A percentile compares a stretch with the other conserved stretches of the same genome.
Evolutionary conservation across 805 yeast genomes (phyloP).

Genomic region (Yarrowia yakushimensis): DNA sequence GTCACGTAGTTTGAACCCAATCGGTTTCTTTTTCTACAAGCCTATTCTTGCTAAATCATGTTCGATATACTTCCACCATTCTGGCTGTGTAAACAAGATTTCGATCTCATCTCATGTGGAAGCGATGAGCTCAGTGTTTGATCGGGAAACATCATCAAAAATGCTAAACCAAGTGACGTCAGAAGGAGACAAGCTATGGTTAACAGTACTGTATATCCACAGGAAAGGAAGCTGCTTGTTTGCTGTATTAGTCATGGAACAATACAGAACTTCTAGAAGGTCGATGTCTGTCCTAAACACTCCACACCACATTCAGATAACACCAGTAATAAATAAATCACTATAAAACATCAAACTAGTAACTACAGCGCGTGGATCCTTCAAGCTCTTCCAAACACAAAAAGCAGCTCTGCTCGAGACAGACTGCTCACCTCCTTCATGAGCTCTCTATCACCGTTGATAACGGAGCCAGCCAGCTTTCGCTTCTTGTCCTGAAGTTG

Average conservation of each 20-base stretch:
- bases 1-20: too few relatives aligned
- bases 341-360: not conserved
- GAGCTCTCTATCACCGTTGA: constrained; percentile 33
- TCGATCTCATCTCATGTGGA: not conserved
- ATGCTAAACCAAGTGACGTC: not conserved
- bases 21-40: too few relatives aligned
- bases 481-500: constrained; percentile 41
- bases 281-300: too few relatives aligned
- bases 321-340: not conserved
- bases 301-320: too few relatives aligned
- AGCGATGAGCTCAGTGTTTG: not conserved
- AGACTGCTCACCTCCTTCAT: constrained; percentile 30
- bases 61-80: not conserved
- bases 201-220: too few relatives aligned
- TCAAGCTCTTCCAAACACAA: constrained; percentile 29
- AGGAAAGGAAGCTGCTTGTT: too few relatives aligned
- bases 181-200: not conserved
- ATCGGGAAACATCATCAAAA: not conserved
- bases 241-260: too few relatives aligned
- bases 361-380: not conserved
- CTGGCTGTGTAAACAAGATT: not conserved
- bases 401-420: constrained; percentile 32
- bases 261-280: not conserved
- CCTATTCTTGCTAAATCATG: too few relatives aligned
- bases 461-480: constrained; percentile 37